phyloP scores from a whole-genome alignment of 257 asterid genomes.

The Datura wrightii region DNA sequence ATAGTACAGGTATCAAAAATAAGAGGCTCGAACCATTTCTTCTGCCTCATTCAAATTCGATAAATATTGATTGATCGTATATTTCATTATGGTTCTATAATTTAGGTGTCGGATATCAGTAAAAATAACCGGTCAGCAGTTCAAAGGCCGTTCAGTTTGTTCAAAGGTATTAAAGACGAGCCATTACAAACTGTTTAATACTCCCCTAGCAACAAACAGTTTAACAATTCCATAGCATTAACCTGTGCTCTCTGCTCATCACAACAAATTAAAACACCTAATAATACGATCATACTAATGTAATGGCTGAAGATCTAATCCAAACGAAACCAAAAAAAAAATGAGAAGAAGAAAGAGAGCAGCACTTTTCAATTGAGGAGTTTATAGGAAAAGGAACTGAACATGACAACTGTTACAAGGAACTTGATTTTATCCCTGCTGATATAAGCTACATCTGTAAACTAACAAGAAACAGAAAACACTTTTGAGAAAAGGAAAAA shows the following conservation, averaged over 20 bases:
- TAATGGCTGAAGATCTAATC: not conserved
- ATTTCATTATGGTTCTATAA: too few species aligned
- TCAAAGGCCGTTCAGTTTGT: not conserved
- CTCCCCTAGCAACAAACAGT: not conserved
- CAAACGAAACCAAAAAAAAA: not conserved
- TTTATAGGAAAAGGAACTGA: not conserved
- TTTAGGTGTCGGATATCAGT: too few species aligned
- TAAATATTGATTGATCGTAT: too few species aligned
- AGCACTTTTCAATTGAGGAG: not conserved
- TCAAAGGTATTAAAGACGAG: not conserved
- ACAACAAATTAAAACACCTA: not conserved
- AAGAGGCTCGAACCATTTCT: too few species aligned
- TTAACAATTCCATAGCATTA: not conserved
- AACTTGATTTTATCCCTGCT: not conserved
- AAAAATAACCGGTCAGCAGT: too few species aligned
- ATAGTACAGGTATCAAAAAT: too few species aligned
- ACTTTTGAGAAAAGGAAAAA: not conserved
- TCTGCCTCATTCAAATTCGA: too few species aligned
- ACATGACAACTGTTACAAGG: slow-evolving; percentile 23
- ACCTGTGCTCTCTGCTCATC: not conserved
- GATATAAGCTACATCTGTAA: slow-evolving; percentile 6
- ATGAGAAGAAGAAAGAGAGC: not conserved
- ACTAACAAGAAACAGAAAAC: slow-evolving; percentile 5
- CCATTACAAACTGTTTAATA: not conserved
- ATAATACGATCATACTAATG: not conserved